Conservation (phyloP, 805 yeast genomes). For the Saturnispora kantuleensis region DNA sequence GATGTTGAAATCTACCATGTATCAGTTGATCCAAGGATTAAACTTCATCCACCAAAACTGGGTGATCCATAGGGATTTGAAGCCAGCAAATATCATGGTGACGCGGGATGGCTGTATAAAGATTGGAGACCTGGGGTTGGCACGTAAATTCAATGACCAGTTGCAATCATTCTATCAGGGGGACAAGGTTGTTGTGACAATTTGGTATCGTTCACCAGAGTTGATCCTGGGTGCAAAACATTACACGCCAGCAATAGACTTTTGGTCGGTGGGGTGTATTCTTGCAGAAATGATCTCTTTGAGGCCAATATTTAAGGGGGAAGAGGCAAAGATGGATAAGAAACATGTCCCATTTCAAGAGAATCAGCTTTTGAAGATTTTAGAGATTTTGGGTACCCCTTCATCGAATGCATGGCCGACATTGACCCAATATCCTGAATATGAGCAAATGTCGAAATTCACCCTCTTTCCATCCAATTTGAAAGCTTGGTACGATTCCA, state of each 20-base stretch:
- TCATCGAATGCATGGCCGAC: conserved; percentile 69
- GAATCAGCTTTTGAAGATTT: conserved; percentile 80
- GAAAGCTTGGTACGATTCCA: conserved; percentile 75
- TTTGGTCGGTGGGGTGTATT: conserved; percentile 96
- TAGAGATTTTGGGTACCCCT: conserved; percentile 93
- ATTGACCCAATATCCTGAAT: conserved; percentile 77
- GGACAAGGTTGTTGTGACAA: conserved; percentile 92
- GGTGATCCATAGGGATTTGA: conserved; percentile 90
- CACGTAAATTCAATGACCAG: conserved; percentile 79
- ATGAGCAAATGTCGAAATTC: conserved; percentile 46
- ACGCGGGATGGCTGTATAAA: conserved; percentile 83
- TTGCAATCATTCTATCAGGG: conserved; percentile 81
- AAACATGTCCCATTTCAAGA: conserved; percentile 91
- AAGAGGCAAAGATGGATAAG: conserved; percentile 93
- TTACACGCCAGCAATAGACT: conserved; percentile 84
- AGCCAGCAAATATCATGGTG: conserved; percentile 98
- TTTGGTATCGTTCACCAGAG: conserved; percentile 96
- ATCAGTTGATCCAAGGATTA: conserved; percentile 91
- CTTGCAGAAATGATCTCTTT: conserved; percentile 82
- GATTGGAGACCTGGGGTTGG: conserved; percentile 91
- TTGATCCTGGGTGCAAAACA: conserved; percentile 83
- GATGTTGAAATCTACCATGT: conserved; percentile 73
- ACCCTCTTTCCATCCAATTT: conserved; percentile 59
- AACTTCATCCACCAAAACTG: conserved; percentile 90
- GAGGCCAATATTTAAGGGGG: conserved; percentile 94